Evolutionary conservation across 306 rosid species (phyloP).

Genomic region (Coriaria nepalensis): DNA sequence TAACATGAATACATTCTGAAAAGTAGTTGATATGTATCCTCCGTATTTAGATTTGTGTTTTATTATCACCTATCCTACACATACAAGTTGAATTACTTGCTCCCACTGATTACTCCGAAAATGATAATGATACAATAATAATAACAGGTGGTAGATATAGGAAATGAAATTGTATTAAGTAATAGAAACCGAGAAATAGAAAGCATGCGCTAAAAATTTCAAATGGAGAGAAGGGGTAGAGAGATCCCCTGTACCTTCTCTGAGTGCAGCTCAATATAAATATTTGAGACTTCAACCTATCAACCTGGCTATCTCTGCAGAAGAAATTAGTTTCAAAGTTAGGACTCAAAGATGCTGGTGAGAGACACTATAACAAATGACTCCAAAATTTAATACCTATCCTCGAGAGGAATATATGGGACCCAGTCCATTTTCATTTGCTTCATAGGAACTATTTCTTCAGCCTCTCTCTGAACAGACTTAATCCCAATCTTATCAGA

Average conservation of each 20-base stretch:
- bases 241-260: constrained; percentile 38
- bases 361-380: background rate
- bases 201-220: background rate
- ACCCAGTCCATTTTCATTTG: constrained; percentile 99
- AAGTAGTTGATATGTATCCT: background rate
- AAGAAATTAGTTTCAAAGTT: constrained; percentile 15
- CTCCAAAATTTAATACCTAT: constrained; percentile 9
- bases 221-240: background rate
- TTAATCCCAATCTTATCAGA: constrained; percentile 79
- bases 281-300: constrained; percentile 47
- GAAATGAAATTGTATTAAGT: too few relatives aligned
- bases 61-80: too few relatives aligned
- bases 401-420: constrained; percentile 70
- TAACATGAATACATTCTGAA: too few relatives aligned
- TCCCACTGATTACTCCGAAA: too few relatives aligned
- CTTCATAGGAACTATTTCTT: constrained; percentile 88
- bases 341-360: background rate
- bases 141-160: too few relatives aligned
- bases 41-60: background rate
- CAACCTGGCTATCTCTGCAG: constrained; percentile 59
- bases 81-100: too few relatives aligned
- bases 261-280: constrained; percentile 82
- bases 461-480: constrained; percentile 85
- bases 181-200: too few relatives aligned
- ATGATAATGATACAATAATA: too few relatives aligned